phyloP scores from a whole-genome alignment of 1,139 yeast species.

The Suhomyces yuchorum region DNA sequence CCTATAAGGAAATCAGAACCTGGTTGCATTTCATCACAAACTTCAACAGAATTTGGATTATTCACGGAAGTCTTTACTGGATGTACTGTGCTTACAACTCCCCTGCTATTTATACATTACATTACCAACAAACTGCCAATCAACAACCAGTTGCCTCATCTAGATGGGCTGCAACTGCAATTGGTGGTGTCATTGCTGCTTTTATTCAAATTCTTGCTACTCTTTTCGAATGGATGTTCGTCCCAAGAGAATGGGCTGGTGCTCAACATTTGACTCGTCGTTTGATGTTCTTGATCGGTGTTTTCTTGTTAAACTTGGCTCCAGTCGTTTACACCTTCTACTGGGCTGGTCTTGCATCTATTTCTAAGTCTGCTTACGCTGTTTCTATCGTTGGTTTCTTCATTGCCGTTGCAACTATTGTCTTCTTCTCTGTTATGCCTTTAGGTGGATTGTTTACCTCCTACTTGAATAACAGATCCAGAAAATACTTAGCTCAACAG shows the following conservation, averaged over 20 bases:
- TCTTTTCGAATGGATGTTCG: constrained; percentile 90
- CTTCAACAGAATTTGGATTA: constrained; percentile 97
- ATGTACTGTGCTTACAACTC: constrained; percentile 93
- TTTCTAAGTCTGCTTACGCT: constrained; percentile 75
- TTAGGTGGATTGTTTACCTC: constrained; percentile 95
- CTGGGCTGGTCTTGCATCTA: constrained; percentile 68
- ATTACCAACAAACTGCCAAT: constrained; percentile 80
- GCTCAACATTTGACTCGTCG: constrained; percentile 96
- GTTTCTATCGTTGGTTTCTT: constrained; percentile 90
- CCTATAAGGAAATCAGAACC: constrained; percentile 94
- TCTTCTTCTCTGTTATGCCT: constrained; percentile 94
- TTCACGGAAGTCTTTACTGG: constrained; percentile 89
- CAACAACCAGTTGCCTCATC: constrained; percentile 86
- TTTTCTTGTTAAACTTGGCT: constrained; percentile 73
- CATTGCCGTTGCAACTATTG: constrained; percentile 77
- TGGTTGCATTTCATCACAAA: constrained; percentile 97
- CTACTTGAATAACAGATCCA: constrained; percentile 83
- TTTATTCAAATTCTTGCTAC: constrained; percentile 86
- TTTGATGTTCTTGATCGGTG: constrained; percentile 67
- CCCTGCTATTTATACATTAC: constrained; percentile 84
- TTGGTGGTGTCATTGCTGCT: constrained; percentile 89
- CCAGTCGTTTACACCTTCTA: constrained; percentile 87
- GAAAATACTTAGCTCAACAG: constrained; percentile 91
- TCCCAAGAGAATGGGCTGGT: constrained; percentile 98
- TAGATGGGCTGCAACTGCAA: constrained; percentile 88